Evolutionary conservation across 352 stramenopile species (phyloP), one percentile per base, ranked within the genome.

Genomic region (Phytophthora tentaculata): DNA sequence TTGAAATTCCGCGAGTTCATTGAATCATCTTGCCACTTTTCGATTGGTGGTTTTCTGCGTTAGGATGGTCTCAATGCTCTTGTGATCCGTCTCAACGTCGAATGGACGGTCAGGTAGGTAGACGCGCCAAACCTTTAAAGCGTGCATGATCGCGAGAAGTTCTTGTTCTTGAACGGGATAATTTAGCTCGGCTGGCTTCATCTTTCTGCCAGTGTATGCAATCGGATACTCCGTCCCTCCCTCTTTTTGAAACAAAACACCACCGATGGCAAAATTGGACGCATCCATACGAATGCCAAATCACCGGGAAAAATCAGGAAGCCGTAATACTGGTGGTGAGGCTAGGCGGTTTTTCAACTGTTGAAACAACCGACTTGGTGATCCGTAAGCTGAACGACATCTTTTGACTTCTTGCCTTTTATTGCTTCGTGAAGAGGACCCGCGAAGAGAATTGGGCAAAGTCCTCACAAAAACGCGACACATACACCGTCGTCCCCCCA

Each of bases 11-110:
- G 53, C 57, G 4, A 71, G 28, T 16, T 71, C 26, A 55, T 74
- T 60, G 29, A 64, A 71, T 56, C 56, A 74, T 22, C 55, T 37
- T 0, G 41, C 57, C 19, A 69, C 28, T n/a, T 53, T 13, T 55
- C 69, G 26, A 22, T 69, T 64, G 0, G 57, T 61, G 7, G 53
- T 69, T 23, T 72, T 60, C 19, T 76, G 57, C 19, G 69, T 69
- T 4, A 72, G 28, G 20, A 59, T 62, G 1, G 28, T 65, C 19
- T 74, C 54, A 19, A 69, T 58, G 13, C 32, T 59, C 32, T 74
- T 66, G 49, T 66, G 45, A 50, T 62, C 53, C 0, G 56, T 72
- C 50, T 71, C 56, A 1, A 71, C 56, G 2, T 16, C 32, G 41
- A 67, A 67, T 39, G 56, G 57, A 5, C 16, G n/a, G 32, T 72